Conservation (phyloP, 495 filamentous ascomycete species). For the Aspergillus asperescens region DNA sequence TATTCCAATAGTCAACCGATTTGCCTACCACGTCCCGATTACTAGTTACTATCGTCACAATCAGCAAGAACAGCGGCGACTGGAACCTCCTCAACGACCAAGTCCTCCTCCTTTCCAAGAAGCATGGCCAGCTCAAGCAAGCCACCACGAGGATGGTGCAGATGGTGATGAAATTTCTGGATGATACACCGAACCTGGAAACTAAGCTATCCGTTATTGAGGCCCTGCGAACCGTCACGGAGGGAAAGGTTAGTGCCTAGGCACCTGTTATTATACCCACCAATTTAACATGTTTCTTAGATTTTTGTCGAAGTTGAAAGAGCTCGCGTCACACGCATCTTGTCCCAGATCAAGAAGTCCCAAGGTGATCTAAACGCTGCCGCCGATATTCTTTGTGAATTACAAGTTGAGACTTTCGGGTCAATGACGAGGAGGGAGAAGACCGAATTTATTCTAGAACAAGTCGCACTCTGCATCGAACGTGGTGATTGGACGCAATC, state of each 20-base stretch:
- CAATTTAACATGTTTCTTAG: constrained; percentile 34
- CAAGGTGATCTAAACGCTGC: constrained; percentile 89
- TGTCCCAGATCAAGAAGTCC: constrained; percentile 93
- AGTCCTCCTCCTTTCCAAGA: constrained; percentile 91
- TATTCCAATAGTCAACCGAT: constrained; percentile 68
- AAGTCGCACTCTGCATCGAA: constrained; percentile 92
- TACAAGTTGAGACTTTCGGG: constrained; percentile 98
- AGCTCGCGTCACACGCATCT: constrained; percentile 86
- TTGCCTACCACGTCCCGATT: constrained; percentile 88
- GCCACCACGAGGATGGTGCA: constrained; percentile 99
- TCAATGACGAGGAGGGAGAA: constrained; percentile 97
- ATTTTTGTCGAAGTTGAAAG: constrained; percentile 99
- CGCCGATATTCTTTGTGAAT: constrained; percentile 88
- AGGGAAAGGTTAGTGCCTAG: constrained; percentile 69
- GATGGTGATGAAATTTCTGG: constrained; percentile 86
- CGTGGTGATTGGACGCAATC: constrained; percentile 95
- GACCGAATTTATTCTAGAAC: constrained; percentile 95
- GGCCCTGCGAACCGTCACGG: constrained; percentile 90
- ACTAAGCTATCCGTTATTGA: constrained; percentile 91
- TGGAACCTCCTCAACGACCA: constrained; percentile 95
- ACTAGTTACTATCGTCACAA: constrained; percentile 79
- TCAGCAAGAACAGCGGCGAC: constrained; percentile 87
- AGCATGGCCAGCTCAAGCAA: constrained; percentile 99
- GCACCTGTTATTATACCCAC: neutral
- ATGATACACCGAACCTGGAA: constrained; percentile 71